Evolutionary conservation across 306 rosid genomes (phyloP).

Genomic region (Malus asiatica): DNA sequence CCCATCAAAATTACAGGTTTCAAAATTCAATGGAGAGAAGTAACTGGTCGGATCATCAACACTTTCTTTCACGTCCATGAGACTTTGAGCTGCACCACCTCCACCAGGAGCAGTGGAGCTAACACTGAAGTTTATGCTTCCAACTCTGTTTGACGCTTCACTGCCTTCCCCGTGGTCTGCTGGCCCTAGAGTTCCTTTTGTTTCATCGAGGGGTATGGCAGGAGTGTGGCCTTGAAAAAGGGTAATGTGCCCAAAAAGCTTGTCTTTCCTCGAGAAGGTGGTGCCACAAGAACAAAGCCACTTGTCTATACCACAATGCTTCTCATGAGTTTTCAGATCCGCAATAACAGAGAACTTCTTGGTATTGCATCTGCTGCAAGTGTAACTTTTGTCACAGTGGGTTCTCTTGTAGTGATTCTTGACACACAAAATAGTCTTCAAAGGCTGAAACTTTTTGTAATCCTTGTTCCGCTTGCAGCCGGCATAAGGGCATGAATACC

Average conservation of each 20-base stretch:
- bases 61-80: constrained; percentile 50
- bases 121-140: constrained; percentile 47
- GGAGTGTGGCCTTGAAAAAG: constrained; percentile 99
- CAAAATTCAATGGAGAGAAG: constrained; percentile 76
- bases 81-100: constrained; percentile 32
- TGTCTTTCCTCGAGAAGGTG: constrained; percentile 99
- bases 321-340: constrained; percentile 96
- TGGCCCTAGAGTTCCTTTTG: constrained; percentile 31
- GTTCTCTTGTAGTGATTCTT: constrained; percentile 99
- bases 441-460: constrained; percentile 86
- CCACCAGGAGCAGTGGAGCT: constrained; percentile 45
- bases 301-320: constrained; percentile 96
- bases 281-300: constrained; percentile 99
- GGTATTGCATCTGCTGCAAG: constrained; percentile 84
- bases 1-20: constrained; percentile 66
- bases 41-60: constrained; percentile 65
- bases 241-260: constrained; percentile 96
- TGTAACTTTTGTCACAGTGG: constrained; percentile 95
- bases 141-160: constrained; percentile 35
- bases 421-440: constrained; percentile 93
- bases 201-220: constrained; percentile 74
- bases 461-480: constrained; percentile 99
- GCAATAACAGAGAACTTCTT: constrained; percentile 97
- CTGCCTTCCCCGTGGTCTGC: constrained; percentile 36
- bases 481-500: constrained; percentile 86